phyloP scores from a whole-genome alignment of 495 filamentous ascomycete species.

The Penicillium malachiteum region DNA sequence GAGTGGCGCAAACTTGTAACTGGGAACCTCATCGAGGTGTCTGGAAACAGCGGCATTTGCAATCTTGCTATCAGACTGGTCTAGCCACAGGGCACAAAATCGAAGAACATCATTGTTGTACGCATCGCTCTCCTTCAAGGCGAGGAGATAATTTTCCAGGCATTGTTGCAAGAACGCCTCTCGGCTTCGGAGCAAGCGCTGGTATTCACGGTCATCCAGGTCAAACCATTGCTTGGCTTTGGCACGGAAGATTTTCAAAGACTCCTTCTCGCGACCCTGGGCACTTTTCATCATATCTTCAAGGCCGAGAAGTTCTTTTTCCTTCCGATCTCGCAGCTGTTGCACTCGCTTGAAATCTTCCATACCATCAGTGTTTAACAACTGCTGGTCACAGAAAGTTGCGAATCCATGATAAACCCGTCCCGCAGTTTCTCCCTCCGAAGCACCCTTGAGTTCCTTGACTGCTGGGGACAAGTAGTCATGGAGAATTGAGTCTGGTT shows the following conservation, averaged over 20 bases:
- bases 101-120: conserved; percentile 87
- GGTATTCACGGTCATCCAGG: conserved; percentile 83
- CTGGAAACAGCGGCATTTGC: conserved; percentile 75
- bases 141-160: conserved; percentile 91
- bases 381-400: conserved; percentile 88
- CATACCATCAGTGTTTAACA: conserved; percentile 76
- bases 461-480: conserved; percentile 81
- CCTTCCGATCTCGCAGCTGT: conserved; percentile 77
- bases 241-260: conserved; percentile 39
- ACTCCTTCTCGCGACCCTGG: conserved; percentile 51
- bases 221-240: conserved; percentile 87
- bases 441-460: conserved; percentile 69
- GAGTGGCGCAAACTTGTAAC: conserved; percentile 83
- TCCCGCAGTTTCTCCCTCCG: conserved; percentile 71
- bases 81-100: conserved; percentile 95
- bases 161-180: conserved; percentile 81
- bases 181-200: conserved; percentile 69
- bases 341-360: conserved; percentile 83
- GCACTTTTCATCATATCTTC: conserved; percentile 53
- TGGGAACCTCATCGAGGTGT: conserved; percentile 71
- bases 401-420: conserved; percentile 94
- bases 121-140: conserved; percentile 76
- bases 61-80: conserved; percentile 66
- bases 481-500: conserved; percentile 83
- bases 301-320: conserved; percentile 69